Evolutionary conservation across 164 flowering plant genomes (phyloP).

Genomic region (Kalanchoe fedtschenkoi): DNA sequence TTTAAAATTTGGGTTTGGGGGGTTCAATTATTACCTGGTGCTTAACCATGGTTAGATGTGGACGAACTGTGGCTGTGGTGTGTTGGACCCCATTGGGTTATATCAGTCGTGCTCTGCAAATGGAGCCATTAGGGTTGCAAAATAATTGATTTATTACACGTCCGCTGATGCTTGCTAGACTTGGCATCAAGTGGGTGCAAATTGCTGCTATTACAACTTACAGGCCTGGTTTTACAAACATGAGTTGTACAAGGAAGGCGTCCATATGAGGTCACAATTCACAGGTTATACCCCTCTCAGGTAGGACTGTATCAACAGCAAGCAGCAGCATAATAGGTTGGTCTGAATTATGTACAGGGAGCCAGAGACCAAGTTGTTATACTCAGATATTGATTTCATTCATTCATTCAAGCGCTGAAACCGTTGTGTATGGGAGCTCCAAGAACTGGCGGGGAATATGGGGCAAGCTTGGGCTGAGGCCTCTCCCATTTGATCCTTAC

Average conservation of each 20-base stretch:
- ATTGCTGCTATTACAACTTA: too few species aligned
- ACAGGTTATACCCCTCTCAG: neutral
- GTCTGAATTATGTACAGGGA: neutral
- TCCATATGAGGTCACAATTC: too few species aligned
- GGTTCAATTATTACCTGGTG: neutral
- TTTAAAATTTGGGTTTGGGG: neutral
- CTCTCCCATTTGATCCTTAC: conserved; percentile 49
- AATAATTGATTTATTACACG: neutral
- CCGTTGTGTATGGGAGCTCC: conserved; percentile 69
- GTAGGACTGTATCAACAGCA: neutral
- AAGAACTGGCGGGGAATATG: conserved; percentile 37
- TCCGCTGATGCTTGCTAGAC: neutral
- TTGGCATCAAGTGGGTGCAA: neutral
- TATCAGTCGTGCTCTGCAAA: neutral
- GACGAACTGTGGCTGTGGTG: neutral
- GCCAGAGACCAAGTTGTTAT: neutral
- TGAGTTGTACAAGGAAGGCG: too few species aligned
- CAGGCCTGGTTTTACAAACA: too few species aligned
- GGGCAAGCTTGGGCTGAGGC: conserved; percentile 69
- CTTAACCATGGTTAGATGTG: conserved; percentile 3
- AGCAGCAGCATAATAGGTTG: neutral
- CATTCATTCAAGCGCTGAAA: conserved; percentile 53
- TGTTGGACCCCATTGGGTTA: neutral
- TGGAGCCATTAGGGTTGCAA: neutral
- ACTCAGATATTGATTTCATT: neutral